A percentile compares a stretch with the other conserved stretches of the same genome.
phyloP scores from a whole-genome alignment of 305 asterid species.

The Solanum hybrid region DNA sequence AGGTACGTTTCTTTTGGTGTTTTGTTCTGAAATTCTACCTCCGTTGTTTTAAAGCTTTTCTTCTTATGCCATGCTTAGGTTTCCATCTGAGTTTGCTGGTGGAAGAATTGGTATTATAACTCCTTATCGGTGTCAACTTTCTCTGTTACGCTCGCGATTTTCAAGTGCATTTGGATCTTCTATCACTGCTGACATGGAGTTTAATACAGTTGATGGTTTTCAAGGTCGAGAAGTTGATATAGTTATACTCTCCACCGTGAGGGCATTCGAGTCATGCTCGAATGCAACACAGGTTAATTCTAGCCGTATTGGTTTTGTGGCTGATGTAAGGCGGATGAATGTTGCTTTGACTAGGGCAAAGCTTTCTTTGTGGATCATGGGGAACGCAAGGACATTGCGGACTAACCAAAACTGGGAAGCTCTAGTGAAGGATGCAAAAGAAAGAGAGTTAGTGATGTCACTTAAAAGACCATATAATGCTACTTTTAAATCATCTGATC shows the following conservation, averaged over 20 bases:
- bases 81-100: constrained; percentile 70
- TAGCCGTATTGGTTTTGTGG: constrained; percentile 78
- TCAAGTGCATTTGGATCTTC: constrained; percentile 85
- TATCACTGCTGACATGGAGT: constrained; percentile 67
- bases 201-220: constrained; percentile 97
- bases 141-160: constrained; percentile 73
- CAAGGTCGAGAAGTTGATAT: constrained; percentile 99
- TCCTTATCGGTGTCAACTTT: constrained; percentile 81
- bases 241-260: constrained; percentile 84
- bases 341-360: constrained; percentile 97
- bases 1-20: constrained; percentile 39
- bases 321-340: constrained; percentile 98
- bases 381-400: constrained; percentile 69
- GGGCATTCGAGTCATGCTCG: constrained; percentile 64
- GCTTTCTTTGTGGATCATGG: constrained; percentile 81
- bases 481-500: constrained; percentile 23
- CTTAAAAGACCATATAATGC: constrained; percentile 70
- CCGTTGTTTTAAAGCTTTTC: constrained; percentile 13
- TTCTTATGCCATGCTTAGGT: constrained; percentile 38
- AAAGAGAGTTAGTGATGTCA: constrained; percentile 54
- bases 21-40: constrained; percentile 2
- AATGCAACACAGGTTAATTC: constrained; percentile 29
- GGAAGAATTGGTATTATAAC: constrained; percentile 87
- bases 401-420: constrained; percentile 85
- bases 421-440: constrained; percentile 68